These are phyloP conservation scores for Gypsophila paniculata DNA, from an alignment of 179 eudicot genomes.

Conservation along the genomic window DNA sequence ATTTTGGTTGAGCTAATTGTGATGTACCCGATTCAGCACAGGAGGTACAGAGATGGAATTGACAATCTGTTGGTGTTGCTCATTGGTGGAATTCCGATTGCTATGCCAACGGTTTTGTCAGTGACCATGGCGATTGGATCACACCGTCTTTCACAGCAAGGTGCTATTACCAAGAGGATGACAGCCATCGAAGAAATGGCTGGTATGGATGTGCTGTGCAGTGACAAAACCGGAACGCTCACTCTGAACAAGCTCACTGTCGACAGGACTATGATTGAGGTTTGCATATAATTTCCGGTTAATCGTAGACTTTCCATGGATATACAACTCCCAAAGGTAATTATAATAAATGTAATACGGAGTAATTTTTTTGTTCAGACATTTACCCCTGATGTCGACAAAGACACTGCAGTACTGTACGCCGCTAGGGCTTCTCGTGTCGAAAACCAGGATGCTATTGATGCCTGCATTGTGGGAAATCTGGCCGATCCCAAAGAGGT, in stretches of 20 bases:
- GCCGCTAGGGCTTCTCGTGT: constrained; percentile 87
- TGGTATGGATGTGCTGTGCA: constrained; percentile 15
- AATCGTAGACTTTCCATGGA: too few species aligned
- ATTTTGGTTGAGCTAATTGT: constrained; percentile 8
- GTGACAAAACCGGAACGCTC: constrained; percentile 17
- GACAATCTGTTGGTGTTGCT: constrained; percentile 15
- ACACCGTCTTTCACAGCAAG: constrained; percentile 17
- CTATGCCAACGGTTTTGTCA: constrained; percentile 19
- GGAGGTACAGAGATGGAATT: constrained; percentile 14
- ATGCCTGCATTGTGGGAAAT: constrained; percentile 85
- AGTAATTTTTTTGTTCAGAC: constrained; percentile 38
- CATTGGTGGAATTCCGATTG: constrained; percentile 17
- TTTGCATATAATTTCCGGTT: not conserved
- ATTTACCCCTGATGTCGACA: constrained; percentile 46
- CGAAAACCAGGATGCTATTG: constrained; percentile 87
- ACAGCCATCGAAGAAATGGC: constrained; percentile 20
- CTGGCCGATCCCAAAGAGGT: constrained; percentile 83
- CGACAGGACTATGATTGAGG: constrained; percentile 13
- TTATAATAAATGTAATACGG: not conserved
- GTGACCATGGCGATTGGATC: constrained; percentile 17
- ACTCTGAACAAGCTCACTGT: constrained; percentile 10
- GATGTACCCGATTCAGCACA: constrained; percentile 15
- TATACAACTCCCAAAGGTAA: not conserved
- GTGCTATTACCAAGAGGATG: constrained; percentile 16
- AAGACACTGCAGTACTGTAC: constrained; percentile 48